Base-by-base conservation (phyloP, 495 filamentous ascomycete genomes). In the Tuber microsphaerosporum region DNA sequence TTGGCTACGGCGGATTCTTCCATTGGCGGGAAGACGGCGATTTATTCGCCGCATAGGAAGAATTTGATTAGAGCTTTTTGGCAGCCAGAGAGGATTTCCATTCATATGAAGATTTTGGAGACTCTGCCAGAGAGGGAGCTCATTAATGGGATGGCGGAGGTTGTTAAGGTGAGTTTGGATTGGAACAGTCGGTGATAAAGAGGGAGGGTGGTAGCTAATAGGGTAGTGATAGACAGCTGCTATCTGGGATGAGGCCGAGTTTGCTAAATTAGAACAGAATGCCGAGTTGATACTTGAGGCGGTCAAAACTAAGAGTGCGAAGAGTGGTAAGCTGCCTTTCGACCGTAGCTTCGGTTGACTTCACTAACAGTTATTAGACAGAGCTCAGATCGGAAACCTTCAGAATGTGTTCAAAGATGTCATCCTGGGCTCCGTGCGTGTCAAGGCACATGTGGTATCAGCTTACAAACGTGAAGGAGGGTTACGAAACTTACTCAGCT, bases 71-170 rank as follows among this genome's bases (percentile, higher is more conserved):
- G 95, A 37, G 89, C 96, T 48, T 98, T 99, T 86, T 97, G 94
- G 93, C 95, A 98, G 83, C 95, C 96, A 43, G 88, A 91, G 79
- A 90, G 92, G 76, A 93, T 97, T 79, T 99, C 94, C 82, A 94
- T 99, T 76, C 96, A 99, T 85, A 88, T 97, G 69, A 89, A 90
- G 71, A 97, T 99, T 83, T 87, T 99, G 80, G 93, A 95, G 82
- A 97, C 92, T 12, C 87, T 99, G 42, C 94, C 94, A 6, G 91
- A 91, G 71, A 87, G 95, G 74, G 94, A 99, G 84, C 94, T 99
- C 84, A 93, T 98, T 84, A 99, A 99, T 84, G 95, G 95, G 73
- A 97, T 99, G 93, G 95, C 94, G 71, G 95, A 99, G 85, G 94
- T 99, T 74, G 90, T 98, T 82, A 98, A 98, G 84, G 87, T 86